phyloP scores from a whole-genome alignment of 2,329 filamentous ascomycete genomes.

The Aspergillus aculeatinus region DNA sequence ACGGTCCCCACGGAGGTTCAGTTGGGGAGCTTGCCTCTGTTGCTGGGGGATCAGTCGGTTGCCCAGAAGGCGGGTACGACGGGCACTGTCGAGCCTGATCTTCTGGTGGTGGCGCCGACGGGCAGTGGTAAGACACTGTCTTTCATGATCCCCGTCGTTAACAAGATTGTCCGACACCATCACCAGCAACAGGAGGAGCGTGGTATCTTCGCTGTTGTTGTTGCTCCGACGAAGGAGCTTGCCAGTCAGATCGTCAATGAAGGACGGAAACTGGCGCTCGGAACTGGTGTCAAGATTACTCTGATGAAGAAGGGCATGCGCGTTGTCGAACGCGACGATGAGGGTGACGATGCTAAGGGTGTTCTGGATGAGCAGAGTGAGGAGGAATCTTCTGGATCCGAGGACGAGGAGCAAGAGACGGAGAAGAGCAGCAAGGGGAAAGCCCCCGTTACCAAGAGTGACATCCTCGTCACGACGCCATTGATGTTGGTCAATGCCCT shows the following conservation, averaged over 20 bases:
- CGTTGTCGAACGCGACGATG: conserved; percentile 53
- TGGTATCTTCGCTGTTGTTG: conserved; percentile 66
- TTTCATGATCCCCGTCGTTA: conserved; percentile 84
- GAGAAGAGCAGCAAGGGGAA: conserved; percentile 30
- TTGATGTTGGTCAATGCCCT: conserved; percentile 75
- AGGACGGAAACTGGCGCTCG: conserved; percentile 73
- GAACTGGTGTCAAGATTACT: conserved; percentile 75
- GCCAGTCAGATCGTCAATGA: conserved; percentile 80
- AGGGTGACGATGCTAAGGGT: conserved; percentile 39
- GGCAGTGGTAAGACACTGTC: conserved; percentile 95
- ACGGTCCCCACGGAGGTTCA: conserved; percentile 90
- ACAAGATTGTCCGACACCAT: conserved; percentile 63
- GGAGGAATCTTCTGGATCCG: conserved; percentile 40
- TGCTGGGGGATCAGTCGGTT: conserved; percentile 58
- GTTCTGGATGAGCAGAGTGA: conserved; percentile 42
- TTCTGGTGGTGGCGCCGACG: conserved; percentile 87
- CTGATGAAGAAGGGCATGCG: conserved; percentile 84
- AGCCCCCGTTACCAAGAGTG: conserved; percentile 64
- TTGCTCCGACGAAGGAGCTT: conserved; percentile 79
- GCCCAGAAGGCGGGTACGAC: conserved; percentile 31
- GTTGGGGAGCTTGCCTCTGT: conserved; percentile 76
- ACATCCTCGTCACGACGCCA: conserved; percentile 79
- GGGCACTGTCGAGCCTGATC: conserved; percentile 58
- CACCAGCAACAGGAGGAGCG: conserved; percentile 54
- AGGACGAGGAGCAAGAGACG: conserved; percentile 28